Evolutionary conservation across 1,139 yeast genomes (phyloP), one percentile per base, ranked within the genome.

Genomic region (Nadsonia starkeyi-henricii): DNA sequence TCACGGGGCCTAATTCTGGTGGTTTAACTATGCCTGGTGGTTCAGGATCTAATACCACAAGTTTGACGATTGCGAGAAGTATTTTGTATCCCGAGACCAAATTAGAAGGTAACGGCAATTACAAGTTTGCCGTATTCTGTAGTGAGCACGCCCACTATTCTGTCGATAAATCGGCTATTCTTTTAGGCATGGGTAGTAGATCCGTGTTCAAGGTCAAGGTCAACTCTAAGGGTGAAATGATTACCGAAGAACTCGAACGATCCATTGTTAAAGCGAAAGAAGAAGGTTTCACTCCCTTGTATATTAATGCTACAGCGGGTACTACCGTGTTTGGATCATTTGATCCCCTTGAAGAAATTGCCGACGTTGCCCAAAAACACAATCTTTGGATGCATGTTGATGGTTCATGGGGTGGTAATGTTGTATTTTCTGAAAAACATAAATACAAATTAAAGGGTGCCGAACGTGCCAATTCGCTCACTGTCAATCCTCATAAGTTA

Each of bases 391-490:
- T 83, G 63, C 95, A 85, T 61, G 77, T 85, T 44, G 95, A 85
- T 64, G 95, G 93, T 1, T 82, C 93, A 8, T 85, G 95, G 95
- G 95, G 95, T 42, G 95, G 93, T 15, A 85, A 85, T 58, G 81
- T 82, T 9, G 73, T 81, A 0, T 85, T 85, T 64, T 79, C 88
- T 28, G 55, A 62, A 0, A 67, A 57, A n/a, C 77, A 78, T 50
- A 63, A 62, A 41, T 51, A 63, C 49, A 73, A 74, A 57, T 62
- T 85, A 55, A 59, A 62, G 8, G 95, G 95, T 1, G 63, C 75
- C 37, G 75, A 81, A 46, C 61, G 71, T 28, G 94, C 93, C 1
- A 77, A 85, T 62, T 81, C 91, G n/a, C 71, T 85, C 50, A 85
- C 95, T 2, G 77, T 80, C 19, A 85, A 85, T 60, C 95, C 95